Evolutionary conservation across 163 green algal genomes (phyloP), one percentile per base, ranked within the genome.

Genomic region (Trebouxia gelatinosa): DNA sequence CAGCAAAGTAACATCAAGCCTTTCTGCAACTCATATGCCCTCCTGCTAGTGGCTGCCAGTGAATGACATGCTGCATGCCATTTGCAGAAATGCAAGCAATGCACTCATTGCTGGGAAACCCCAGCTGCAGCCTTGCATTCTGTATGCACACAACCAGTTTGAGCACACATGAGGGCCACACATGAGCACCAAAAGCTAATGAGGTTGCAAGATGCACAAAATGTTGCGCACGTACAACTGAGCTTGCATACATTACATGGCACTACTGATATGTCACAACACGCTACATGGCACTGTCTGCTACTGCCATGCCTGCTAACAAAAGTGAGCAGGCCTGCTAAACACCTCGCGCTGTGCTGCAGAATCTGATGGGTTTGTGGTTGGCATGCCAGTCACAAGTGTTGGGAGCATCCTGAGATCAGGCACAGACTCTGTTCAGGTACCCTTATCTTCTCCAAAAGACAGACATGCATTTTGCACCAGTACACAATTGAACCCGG

Each of bases 291-390:
- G 48, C 48, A 59, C 19, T 19, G 48, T 59, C 1, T 19, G 48
- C 26, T 23, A 59, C 48, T 23, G 26, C 26, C 48, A 29, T 59
- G 19, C 3, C 19, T 23, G 23, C 19, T 23, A 59, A 59, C 2
- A 59, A 29, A 23, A 59, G 48, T 23, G 26, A 59, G 26, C 3
- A 3, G 23, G 2, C 3, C 48, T 23, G 48, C 48, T 59, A 3
- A 19, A 2, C 48, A 2, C 26, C 48, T 3, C 48, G 26, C 23
- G 48, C 48, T 59, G 48, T 59, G 48, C 48, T 75, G 66, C 66
- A 75, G 66, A 26, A n/a, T 21, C 40, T 19, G 66, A 75, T 59
- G 66, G 66, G 5, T 75, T 75, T 59, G 66, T 75, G 21, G 66
- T 75, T 58, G 66, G 66, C 6, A 23, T 75, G 38, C 66, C 66